Evolutionary conservation across 2,329 filamentous ascomycete genomes (phyloP).

Genomic region (Penicillium expansum): DNA sequence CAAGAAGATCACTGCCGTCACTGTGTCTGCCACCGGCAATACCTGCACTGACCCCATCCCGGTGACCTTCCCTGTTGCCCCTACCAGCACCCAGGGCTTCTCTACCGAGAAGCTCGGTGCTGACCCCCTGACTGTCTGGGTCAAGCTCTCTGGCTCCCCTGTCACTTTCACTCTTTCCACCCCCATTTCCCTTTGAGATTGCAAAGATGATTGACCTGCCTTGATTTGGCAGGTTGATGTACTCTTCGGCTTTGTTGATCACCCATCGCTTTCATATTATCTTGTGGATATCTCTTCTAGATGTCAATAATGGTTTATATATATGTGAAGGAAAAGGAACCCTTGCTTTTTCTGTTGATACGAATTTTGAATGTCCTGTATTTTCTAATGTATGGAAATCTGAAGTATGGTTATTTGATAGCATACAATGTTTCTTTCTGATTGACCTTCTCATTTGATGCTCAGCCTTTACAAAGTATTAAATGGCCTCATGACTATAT

Average conservation of each 20-base stretch:
- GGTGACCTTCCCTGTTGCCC: slow-evolving; percentile 52
- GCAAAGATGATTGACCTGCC: neutral
- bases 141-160: slow-evolving; percentile 45
- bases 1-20: slow-evolving; percentile 51
- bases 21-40: slow-evolving; percentile 50
- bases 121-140: slow-evolving; percentile 54
- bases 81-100: slow-evolving; percentile 45
- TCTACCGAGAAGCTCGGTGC: slow-evolving; percentile 54
- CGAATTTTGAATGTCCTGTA: neutral
- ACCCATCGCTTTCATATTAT: neutral
- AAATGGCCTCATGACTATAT: neutral
- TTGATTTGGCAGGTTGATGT: neutral
- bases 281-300: slow-evolving; percentile 6
- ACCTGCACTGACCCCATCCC: slow-evolving; percentile 53
- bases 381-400: neutral
- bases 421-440: neutral
- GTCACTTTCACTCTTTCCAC: slow-evolving; percentile 47
- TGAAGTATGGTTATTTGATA: neutral
- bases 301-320: slow-evolving; percentile 8
- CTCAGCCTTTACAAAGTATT: neutral
- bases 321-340: neutral
- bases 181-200: slow-evolving; percentile 33
- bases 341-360: neutral
- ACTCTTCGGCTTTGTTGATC: neutral
- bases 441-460: neutral